phyloP scores from a whole-genome alignment of 768 basidiomycete genomes.

The Agrocybe pediades region DNA sequence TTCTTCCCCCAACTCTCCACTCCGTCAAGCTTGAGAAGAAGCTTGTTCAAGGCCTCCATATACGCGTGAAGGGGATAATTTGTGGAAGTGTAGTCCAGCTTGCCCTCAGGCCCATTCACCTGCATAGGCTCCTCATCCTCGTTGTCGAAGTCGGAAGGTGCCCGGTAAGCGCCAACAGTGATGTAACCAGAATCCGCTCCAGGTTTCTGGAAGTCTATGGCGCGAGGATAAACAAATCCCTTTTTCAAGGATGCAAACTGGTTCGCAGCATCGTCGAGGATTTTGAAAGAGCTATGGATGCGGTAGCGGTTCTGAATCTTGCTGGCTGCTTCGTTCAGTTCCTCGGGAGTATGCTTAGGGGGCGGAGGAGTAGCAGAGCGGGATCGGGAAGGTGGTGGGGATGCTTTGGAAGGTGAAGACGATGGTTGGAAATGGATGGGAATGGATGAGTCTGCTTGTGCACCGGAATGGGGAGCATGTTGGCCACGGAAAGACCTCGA shows the following conservation, averaged over 20 bases:
- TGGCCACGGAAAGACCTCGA: neutral
- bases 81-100: slow-evolving; percentile 60
- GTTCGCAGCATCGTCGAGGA: slow-evolving; percentile 39
- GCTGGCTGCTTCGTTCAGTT: slow-evolving; percentile 41
- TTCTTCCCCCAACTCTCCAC: slow-evolving; percentile 65
- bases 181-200: slow-evolving; percentile 27
- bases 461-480: neutral
- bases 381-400: neutral
- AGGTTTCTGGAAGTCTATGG: slow-evolving; percentile 49
- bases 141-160: slow-evolving; percentile 21
- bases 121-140: slow-evolving; percentile 23
- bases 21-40: slow-evolving; percentile 68
- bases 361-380: slow-evolving; percentile 9
- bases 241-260: slow-evolving; percentile 46
- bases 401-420: slow-evolving; percentile 4
- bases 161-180: slow-evolving; percentile 22
- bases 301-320: slow-evolving; percentile 52
- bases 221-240: slow-evolving; percentile 43
- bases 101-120: slow-evolving; percentile 21
- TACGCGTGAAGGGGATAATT: slow-evolving; percentile 67
- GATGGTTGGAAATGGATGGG: slow-evolving; percentile 10
- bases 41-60: slow-evolving; percentile 58
- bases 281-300: slow-evolving; percentile 38
- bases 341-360: slow-evolving; percentile 20
- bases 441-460: slow-evolving; percentile 8